Evolutionary conservation across 1,139 yeast genomes (phyloP).

Genomic region (Pneumocystis jirovecii): DNA sequence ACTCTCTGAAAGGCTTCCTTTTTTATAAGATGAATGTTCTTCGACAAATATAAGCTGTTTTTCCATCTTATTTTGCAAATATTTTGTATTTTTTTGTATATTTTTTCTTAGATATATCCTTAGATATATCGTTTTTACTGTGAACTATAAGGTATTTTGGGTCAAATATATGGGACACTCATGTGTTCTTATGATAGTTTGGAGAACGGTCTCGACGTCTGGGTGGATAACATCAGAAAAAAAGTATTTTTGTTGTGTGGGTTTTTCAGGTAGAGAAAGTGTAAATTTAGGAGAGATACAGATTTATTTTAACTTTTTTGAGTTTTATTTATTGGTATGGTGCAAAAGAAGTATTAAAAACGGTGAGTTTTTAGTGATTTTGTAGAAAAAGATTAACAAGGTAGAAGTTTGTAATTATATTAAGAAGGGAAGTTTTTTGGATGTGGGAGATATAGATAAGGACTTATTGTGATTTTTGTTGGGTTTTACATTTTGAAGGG

Average conservation of each 20-base stretch:
- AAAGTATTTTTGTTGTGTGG: background rate
- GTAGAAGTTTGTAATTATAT: background rate
- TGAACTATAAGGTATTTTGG: too few species aligned
- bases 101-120: background rate
- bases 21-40: background rate
- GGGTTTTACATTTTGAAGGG: background rate
- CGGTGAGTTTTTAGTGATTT: background rate
- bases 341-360: background rate
- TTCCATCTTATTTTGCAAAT: background rate
- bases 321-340: background rate
- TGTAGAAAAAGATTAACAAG: background rate
- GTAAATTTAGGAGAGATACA: background rate
- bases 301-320: background rate
- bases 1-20: background rate
- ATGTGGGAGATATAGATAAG: too few species aligned
- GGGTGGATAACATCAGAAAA: background rate
- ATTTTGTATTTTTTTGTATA: background rate
- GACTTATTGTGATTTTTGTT: background rate
- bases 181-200: background rate
- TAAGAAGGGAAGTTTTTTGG: background rate
- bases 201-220: background rate
- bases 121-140: too few species aligned
- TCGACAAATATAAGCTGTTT: background rate
- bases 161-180: background rate
- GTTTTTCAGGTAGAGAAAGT: background rate